Conservation (phyloP, 1,284 basidiomycete species). For the Trametes pubescens region DNA sequence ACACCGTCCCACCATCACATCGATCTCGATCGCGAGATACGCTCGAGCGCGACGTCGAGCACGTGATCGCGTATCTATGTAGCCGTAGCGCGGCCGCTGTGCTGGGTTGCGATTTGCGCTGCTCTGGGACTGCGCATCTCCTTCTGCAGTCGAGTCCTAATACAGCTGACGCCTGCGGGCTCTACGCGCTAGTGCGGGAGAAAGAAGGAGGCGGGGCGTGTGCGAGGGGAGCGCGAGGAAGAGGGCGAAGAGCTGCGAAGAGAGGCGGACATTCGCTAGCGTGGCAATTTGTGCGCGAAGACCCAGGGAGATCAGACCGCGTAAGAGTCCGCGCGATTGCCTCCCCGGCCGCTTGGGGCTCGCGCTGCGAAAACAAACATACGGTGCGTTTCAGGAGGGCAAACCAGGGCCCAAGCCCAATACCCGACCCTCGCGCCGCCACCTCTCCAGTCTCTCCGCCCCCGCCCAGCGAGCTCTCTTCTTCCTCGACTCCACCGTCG, state of each 20-base stretch:
- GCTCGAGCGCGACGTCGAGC: constrained; percentile 19
- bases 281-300: constrained; percentile 18
- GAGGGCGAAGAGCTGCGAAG: constrained; percentile 8
- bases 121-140: neutral
- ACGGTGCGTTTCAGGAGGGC: constrained; percentile 20
- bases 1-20: constrained; percentile 16
- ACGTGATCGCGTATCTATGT: constrained; percentile 34
- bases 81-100: neutral
- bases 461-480: constrained; percentile 6
- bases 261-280: constrained; percentile 23
- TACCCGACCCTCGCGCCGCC: constrained; percentile 9
- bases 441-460: neutral
- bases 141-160: neutral
- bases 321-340: constrained; percentile 19
- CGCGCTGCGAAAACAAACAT: constrained; percentile 23
- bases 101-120: constrained; percentile 1
- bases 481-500: constrained; percentile 18
- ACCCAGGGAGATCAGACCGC: constrained; percentile 35
- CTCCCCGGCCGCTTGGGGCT: constrained; percentile 22
- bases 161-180: too few relatives aligned
- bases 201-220: constrained; percentile 5
- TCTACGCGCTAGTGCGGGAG: constrained; percentile 1
- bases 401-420: constrained; percentile 11
- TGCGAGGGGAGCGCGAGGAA: constrained; percentile 2
- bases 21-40: constrained; percentile 29